These are phyloP conservation scores for Cymbidium sinense DNA, from an alignment of 106 monocot genomes.

Conservation along the genomic window DNA sequence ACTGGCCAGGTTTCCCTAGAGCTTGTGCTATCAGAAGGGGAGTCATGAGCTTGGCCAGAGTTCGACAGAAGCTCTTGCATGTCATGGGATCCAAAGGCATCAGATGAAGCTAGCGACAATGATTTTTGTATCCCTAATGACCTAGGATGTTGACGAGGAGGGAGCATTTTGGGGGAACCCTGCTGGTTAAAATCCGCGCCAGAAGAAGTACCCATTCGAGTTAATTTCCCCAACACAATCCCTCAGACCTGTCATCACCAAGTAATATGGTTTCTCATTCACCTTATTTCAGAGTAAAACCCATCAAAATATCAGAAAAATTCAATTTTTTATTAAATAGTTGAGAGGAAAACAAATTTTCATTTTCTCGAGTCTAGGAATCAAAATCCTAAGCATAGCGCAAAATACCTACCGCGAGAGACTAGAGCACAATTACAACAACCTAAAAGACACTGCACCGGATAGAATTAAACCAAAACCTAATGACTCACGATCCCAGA, in stretches of 20 bases:
- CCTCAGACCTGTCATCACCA: background rate
- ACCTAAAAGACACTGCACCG: background rate
- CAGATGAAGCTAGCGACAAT: constrained; percentile 57
- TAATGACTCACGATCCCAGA: background rate
- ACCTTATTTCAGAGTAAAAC: background rate
- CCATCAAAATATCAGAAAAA: background rate
- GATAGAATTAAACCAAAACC: background rate
- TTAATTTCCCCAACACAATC: background rate
- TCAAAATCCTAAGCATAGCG: background rate
- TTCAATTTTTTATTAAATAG: background rate
- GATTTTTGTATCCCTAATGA: constrained; percentile 45
- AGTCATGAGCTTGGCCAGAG: constrained; percentile 66
- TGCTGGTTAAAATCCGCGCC: constrained; percentile 78
- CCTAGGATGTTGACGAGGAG: constrained; percentile 59
- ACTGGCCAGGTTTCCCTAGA: constrained; percentile 89
- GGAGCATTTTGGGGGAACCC: constrained; percentile 44
- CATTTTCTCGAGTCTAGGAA: background rate
- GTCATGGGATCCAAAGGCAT: constrained; percentile 37
- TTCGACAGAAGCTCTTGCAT: constrained; percentile 56
- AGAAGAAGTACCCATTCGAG: constrained; percentile 66
- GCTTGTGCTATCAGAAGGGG: constrained; percentile 85
- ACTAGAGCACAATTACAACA: background rate
- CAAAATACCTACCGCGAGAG: background rate
- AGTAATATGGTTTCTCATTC: background rate
- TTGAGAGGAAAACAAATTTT: background rate